Percentiles rank a stretch among this genome's conserved stretches.
These are phyloP conservation scores for Euphrasia arctica DNA, from an alignment of 305 asterid genomes.

Conservation along the genomic window DNA sequence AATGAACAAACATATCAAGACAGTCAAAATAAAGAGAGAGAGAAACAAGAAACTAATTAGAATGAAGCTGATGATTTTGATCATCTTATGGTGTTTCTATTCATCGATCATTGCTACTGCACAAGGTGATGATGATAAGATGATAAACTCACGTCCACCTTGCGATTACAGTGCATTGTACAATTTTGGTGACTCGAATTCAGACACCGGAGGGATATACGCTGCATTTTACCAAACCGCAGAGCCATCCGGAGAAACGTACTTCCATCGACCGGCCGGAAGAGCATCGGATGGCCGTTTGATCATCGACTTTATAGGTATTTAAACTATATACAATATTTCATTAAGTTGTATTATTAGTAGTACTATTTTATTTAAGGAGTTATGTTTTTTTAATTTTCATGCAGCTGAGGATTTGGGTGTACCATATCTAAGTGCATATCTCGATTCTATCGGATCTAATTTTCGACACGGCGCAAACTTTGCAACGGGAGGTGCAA, in stretches of 20 bases:
- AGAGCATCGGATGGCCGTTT: conserved; percentile 69
- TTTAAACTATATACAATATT: background rate
- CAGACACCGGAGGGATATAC: conserved; percentile 66
- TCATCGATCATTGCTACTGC: no score
- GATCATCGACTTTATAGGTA: conserved; percentile 62
- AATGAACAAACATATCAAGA: background rate
- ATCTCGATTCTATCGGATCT: conserved; percentile 60
- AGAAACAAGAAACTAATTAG: background rate
- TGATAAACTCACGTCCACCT: conserved; percentile 10
- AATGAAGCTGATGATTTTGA: conserved; percentile 3
- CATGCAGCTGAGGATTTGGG: conserved; percentile 50
- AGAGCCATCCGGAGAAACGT: conserved; percentile 54
- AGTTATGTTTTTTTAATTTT: background rate
- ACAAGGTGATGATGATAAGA: background rate
- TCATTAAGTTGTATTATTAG: no score
- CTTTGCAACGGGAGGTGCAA: conserved; percentile 71
- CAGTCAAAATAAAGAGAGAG: background rate
- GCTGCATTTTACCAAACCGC: conserved; percentile 52
- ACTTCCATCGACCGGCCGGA: conserved; percentile 49
- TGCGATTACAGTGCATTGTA: conserved; percentile 47
- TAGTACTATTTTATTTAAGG: background rate
- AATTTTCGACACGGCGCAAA: conserved; percentile 31
- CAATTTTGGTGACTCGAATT: conserved; percentile 73
- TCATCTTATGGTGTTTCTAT: conserved; percentile 16
- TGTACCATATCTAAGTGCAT: conserved; percentile 51